phyloP scores from a whole-genome alignment of 2,329 filamentous ascomycete genomes.

The Ploettnerulaceae sp. region DNA sequence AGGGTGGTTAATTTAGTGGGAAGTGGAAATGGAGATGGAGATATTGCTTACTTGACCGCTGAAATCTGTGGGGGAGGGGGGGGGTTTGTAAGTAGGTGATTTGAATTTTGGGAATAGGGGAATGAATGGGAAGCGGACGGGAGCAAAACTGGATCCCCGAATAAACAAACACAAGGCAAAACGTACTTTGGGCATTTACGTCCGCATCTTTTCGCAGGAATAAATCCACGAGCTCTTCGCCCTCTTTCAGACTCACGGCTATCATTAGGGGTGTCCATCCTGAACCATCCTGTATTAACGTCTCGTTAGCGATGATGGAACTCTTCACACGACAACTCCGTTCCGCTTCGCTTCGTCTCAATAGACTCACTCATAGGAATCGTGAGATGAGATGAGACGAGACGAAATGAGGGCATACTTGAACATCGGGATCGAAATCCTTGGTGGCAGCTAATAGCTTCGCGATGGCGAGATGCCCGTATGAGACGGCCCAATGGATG shows the following conservation, averaged over 20 bases:
- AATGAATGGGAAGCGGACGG: no score
- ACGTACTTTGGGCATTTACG: constrained; percentile 63
- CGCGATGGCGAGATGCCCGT: constrained; percentile 72
- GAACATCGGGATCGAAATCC: constrained; percentile 77
- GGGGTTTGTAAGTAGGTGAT: not conserved
- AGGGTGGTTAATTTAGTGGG: not conserved
- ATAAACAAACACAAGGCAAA: no score
- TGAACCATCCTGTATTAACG: constrained; percentile 55
- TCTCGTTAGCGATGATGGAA: constrained; percentile 1
- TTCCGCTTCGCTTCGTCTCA: not conserved
- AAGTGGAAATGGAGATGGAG: not conserved
- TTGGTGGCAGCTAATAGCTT: constrained; percentile 64
- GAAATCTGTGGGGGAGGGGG: constrained; percentile 45
- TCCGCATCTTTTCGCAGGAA: constrained; percentile 67
- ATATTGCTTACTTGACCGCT: constrained; percentile 52
- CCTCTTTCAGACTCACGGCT: constrained; percentile 67
- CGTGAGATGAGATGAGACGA: not conserved
- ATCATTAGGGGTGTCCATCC: constrained; percentile 88
- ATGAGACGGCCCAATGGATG: constrained; percentile 90
- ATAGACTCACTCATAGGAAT: no score
- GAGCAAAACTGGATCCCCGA: no score
- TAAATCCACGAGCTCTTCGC: constrained; percentile 62
- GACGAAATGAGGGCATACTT: constrained; percentile 44
- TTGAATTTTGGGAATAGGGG: no score
- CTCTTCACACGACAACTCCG: no score